Evolutionary conservation across 2,329 filamentous ascomycete species (phyloP).

Genomic region (Colletotrichum acutatum): DNA sequence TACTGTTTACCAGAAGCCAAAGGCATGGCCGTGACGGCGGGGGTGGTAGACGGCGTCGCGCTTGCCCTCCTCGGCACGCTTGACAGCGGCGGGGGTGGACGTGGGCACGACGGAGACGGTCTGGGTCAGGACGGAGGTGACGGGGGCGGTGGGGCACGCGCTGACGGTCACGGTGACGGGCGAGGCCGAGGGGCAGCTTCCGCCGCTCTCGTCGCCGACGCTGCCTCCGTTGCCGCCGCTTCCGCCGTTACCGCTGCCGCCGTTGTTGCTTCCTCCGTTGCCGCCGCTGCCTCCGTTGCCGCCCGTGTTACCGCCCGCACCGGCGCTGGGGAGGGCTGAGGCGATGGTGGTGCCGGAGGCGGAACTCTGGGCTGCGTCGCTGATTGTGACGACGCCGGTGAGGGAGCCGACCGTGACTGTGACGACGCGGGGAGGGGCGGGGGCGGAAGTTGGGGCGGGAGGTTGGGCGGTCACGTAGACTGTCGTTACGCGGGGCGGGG

Average conservation of each 20-base stretch:
- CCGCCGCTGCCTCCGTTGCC: constrained; percentile 3
- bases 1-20: constrained; percentile 14
- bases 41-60: constrained; percentile 5
- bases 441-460: constrained; percentile 6
- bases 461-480: constrained; percentile 28
- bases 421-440: constrained; percentile 26
- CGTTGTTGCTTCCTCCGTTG: background rate
- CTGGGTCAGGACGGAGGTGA: constrained; percentile 32
- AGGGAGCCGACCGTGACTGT: constrained; percentile 33
- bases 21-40: constrained; percentile 19
- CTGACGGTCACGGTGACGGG: constrained; percentile 28
- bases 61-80: constrained; percentile 8
- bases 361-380: constrained; percentile 19
- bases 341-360: constrained; percentile 15
- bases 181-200: constrained; percentile 24
- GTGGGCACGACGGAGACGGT: constrained; percentile 33
- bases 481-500: constrained; percentile 22
- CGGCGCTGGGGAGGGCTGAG: constrained; percentile 23
- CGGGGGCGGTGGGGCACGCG: constrained; percentile 9
- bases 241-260: background rate
- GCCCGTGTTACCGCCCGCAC: background rate
- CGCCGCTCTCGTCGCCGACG: constrained; percentile 11
- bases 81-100: constrained; percentile 2
- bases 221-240: constrained; percentile 5
- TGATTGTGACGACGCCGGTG: constrained; percentile 34